phyloP scores from a whole-genome alignment of 805 yeast species.

The Metschnikowia koreensis region DNA sequence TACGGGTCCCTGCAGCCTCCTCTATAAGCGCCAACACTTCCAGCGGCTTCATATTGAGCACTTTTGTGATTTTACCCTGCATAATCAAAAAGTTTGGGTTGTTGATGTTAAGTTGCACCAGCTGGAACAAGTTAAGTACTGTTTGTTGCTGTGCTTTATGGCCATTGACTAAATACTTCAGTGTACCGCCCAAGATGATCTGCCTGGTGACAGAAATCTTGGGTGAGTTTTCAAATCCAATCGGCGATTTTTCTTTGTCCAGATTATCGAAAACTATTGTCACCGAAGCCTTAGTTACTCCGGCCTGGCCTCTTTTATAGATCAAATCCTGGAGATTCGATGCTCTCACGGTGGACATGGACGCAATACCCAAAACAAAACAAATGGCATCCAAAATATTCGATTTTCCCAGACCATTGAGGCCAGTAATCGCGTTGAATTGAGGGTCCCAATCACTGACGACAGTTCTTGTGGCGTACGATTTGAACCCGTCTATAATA shows the following conservation, averaged over 20 bases:
- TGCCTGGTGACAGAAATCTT: slow-evolving; percentile 91
- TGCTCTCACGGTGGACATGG: slow-evolving; percentile 94
- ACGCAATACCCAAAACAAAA: slow-evolving; percentile 94
- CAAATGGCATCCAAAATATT: slow-evolving; percentile 96
- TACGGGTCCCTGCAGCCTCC: slow-evolving; percentile 97
- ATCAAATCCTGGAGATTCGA: slow-evolving; percentile 89
- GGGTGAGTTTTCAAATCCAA: slow-evolving; percentile 75
- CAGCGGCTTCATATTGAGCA: slow-evolving; percentile 90
- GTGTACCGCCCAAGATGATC: slow-evolving; percentile 84
- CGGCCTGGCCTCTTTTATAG: slow-evolving; percentile 97
- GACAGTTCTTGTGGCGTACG: slow-evolving; percentile 95
- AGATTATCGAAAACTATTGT: slow-evolving; percentile 91
- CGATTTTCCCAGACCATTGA: slow-evolving; percentile 97
- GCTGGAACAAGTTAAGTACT: slow-evolving; percentile 85
- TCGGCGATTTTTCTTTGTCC: slow-evolving; percentile 75
- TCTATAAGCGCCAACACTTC: slow-evolving; percentile 90
- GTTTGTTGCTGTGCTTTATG: slow-evolving; percentile 95
- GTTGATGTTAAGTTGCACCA: slow-evolving; percentile 92
- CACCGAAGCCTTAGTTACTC: slow-evolving; percentile 94
- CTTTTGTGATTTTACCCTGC: slow-evolving; percentile 99
- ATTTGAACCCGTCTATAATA: slow-evolving; percentile 95
- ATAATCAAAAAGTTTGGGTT: slow-evolving; percentile 95
- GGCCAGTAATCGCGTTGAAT: slow-evolving; percentile 96
- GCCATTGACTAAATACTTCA: slow-evolving; percentile 91
- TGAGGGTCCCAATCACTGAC: slow-evolving; percentile 94